Evolutionary conservation across 2,329 filamentous ascomycete species (phyloP).

Genomic region (Arthrobotrys pseudoclavata): DNA sequence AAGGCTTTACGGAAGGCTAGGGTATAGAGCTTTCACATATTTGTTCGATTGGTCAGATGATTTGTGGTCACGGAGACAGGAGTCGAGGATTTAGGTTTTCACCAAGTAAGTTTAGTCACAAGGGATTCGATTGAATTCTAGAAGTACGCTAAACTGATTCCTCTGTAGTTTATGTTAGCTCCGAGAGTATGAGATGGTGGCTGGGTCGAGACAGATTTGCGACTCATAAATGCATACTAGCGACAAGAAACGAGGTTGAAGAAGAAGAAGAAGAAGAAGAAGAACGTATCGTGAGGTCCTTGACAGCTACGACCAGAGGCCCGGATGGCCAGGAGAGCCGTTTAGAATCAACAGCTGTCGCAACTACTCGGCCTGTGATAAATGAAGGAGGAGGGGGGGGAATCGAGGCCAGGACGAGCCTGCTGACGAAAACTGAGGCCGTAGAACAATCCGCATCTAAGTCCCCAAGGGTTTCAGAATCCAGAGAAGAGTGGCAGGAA

Average conservation of each 20-base stretch:
- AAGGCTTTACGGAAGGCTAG: constrained; percentile 80
- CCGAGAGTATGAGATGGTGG: constrained; percentile 97
- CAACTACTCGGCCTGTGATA: constrained; percentile 41
- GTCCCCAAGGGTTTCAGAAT: neutral
- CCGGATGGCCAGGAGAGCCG: constrained; percentile 53
- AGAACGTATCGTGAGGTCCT: constrained; percentile 67
- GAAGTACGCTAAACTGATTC: neutral
- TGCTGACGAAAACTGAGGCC: constrained; percentile 34
- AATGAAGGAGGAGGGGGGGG: constrained; percentile 61
- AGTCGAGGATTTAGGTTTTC: constrained; percentile 92
- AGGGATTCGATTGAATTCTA: neutral
- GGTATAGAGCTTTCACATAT: constrained; percentile 90
- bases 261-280: constrained; percentile 73
- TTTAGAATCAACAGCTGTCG: constrained; percentile 49
- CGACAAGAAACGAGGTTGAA: constrained; percentile 78
- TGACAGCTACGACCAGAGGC: constrained; percentile 63
- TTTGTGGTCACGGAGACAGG: constrained; percentile 83
- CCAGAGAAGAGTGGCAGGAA: constrained; percentile 31
- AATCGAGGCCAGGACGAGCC: constrained; percentile 32
- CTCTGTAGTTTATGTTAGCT: constrained; percentile 80
- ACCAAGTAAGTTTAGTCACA: constrained; percentile 67
- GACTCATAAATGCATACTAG: constrained; percentile 86
- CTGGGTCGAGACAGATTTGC: constrained; percentile 87
- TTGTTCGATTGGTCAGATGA: constrained; percentile 88
- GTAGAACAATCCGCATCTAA: neutral